phyloP scores from a whole-genome alignment of 257 asterid genomes.

The Ilex aquifolium region DNA sequence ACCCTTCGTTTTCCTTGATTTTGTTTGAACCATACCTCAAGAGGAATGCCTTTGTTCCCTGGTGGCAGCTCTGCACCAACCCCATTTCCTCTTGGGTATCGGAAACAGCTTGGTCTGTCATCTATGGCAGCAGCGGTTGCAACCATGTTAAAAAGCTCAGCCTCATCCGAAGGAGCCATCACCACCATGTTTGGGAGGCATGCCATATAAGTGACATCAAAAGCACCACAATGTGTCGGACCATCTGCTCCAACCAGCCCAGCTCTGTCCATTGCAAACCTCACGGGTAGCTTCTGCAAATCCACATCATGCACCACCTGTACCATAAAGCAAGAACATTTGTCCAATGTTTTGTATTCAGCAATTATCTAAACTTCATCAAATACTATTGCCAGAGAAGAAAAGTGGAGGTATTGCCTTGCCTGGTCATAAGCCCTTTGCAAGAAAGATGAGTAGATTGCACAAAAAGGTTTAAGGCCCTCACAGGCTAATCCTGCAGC shows the following conservation, averaged over 20 bases:
- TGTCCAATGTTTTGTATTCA: no score
- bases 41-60: conserved; percentile 80
- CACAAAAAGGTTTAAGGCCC: conserved; percentile 87
- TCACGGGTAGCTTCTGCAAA: conserved; percentile 89
- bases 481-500: conserved; percentile 98
- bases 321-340: conserved; percentile 5
- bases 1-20: not conserved
- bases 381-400: not conserved
- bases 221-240: conserved; percentile 90
- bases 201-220: conserved; percentile 81
- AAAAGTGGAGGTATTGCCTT: conserved; percentile 8
- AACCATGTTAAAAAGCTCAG: conserved; percentile 86
- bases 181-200: conserved; percentile 99
- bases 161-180: conserved; percentile 94
- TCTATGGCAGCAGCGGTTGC: conserved; percentile 95
- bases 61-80: conserved; percentile 67
- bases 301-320: conserved; percentile 97
- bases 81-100: conserved; percentile 94
- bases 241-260: conserved; percentile 96
- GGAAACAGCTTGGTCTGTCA: conserved; percentile 85
- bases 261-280: conserved; percentile 94
- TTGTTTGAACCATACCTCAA: conserved; percentile 46
- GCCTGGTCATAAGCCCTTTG: conserved; percentile 97
- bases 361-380: not conserved
- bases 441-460: conserved; percentile 88